A percentile compares a stretch with the other conserved stretches of the same genome.
Conservation (phyloP, 257 asterid species). For the Coffea canephora region DNA sequence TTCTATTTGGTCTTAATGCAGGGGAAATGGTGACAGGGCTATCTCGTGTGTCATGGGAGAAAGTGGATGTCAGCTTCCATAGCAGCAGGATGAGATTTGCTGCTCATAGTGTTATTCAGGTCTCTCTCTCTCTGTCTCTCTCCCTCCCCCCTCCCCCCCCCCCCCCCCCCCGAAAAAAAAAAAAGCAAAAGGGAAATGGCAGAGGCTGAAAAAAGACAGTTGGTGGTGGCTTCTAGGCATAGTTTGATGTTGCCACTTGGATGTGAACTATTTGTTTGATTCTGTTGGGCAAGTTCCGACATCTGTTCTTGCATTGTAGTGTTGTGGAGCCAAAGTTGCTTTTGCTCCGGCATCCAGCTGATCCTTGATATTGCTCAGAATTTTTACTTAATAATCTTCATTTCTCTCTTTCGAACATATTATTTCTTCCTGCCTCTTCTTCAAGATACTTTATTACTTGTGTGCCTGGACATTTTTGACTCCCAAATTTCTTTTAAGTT, state of each 20-base stretch:
- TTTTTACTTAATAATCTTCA: not conserved
- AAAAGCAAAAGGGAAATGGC: not conserved
- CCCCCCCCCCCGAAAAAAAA: no score
- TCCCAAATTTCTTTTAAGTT: not conserved
- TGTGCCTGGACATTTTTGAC: not conserved
- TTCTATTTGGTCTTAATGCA: constrained; percentile 25
- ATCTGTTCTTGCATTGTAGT: not conserved
- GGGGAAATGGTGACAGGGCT: constrained; percentile 82
- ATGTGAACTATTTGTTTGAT: not conserved
- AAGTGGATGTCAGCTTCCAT: constrained; percentile 95
- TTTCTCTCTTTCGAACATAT: not conserved
- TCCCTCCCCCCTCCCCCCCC: not conserved
- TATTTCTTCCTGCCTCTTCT: not conserved
- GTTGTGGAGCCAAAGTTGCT: not conserved
- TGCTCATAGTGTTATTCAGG: constrained; percentile 97
- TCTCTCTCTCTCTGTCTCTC: constrained; percentile 17
- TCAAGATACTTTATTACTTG: not conserved
- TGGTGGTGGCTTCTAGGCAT: not conserved
- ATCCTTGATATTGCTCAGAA: not conserved
- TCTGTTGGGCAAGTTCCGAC: not conserved
- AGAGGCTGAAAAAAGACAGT: not conserved
- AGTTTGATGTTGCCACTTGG: not conserved
- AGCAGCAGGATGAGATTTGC: constrained; percentile 70
- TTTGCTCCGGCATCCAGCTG: not conserved
- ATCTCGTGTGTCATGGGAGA: constrained; percentile 93